Base-by-base conservation (phyloP, 306 rosid species). In the Betula pendula region DNA sequence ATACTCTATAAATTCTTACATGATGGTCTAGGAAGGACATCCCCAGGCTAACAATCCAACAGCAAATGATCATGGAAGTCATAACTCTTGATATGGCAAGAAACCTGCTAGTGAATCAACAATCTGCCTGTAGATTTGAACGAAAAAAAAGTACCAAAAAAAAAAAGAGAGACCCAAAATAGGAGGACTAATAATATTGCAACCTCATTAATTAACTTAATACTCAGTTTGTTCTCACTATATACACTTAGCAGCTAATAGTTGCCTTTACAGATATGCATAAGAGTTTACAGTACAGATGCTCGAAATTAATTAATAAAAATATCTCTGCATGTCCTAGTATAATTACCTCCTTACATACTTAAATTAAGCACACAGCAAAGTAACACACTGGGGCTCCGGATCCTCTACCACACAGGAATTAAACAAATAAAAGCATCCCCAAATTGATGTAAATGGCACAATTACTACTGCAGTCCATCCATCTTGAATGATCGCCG, bases 201-300 rank as follows among this genome's bases (percentile, higher is more conserved):
- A 73, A 59, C 82, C 55, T 25, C 62, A 67, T 15, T 27, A 51
- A 67, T 15, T 27, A 51, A 68, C 35, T 43, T 79, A 45, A 35
- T 40, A 63, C 13, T 58, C 59, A 68, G 74, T 53, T 45, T 52
- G 52, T 82, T 47, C 66, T 49, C 51, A 29, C 50, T 80, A 73
- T 80, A 47, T 80, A 76, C 81, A 80, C 52, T 76, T 80, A 49
- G 70, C 42, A 42, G 55, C 80, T n/a, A 73, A 12, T 19, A 19
- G 25, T 63, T 63, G 53, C 70, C 48, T 4, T 31, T 29, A 47
- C 42, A 27, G 7, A 44, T 14, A 43, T 55, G 40, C 38, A 60
- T 60, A 60, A 29, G 19, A 27, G 42, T 25, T 65, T 48, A 70
- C 19, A 73, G 69, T 72, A 56, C 81, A 75, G 33, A 56, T 70